These are phyloP conservation scores for Penicillium brevicompactum DNA, from an alignment of 2,329 filamentous ascomycete genomes.

Conservation along the genomic window DNA sequence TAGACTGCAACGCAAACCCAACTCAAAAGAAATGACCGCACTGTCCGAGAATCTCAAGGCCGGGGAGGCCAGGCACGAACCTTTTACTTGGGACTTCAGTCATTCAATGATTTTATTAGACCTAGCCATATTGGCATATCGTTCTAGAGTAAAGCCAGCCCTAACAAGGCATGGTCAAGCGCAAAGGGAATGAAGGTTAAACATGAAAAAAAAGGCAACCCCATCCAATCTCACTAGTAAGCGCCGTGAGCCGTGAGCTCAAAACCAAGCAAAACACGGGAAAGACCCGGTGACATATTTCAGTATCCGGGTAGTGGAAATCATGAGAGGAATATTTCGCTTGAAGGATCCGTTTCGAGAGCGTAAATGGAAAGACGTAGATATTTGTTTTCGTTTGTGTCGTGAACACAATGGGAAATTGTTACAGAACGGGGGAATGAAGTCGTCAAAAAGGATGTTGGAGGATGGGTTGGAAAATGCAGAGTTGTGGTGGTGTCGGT, in stretches of 20 bases:
- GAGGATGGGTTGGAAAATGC: background rate
- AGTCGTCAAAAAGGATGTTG: slow-evolving; percentile 2
- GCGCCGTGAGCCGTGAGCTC: slow-evolving; percentile 25
- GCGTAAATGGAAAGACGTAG: slow-evolving; percentile 6
- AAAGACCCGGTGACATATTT: slow-evolving; percentile 8
- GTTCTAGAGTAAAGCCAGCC: slow-evolving; percentile 28
- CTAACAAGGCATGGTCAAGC: slow-evolving; percentile 6
- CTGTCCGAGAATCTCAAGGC: too few relatives aligned
- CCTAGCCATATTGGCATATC: slow-evolving; percentile 12
- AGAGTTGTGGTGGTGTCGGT: background rate
- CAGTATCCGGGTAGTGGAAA: slow-evolving; percentile 8
- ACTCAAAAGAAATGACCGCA: too few relatives aligned
- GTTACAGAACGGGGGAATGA: slow-evolving; percentile 17
- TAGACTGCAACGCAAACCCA: too few relatives aligned
- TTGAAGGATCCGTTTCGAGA: slow-evolving; percentile 17
- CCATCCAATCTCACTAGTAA: slow-evolving; percentile 24
- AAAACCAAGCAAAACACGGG: slow-evolving; percentile 9
- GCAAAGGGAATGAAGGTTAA: background rate
- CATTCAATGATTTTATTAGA: slow-evolving; percentile 12
- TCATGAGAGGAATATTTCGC: slow-evolving; percentile 16
- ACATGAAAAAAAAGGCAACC: slow-evolving; percentile 12
- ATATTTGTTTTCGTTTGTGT: slow-evolving; percentile 18
- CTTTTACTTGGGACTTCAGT: background rate
- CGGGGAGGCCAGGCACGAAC: background rate
- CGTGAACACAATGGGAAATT: slow-evolving; percentile 11